Evolutionary conservation across 495 filamentous ascomycete genomes (phyloP).

Genomic region (Talaromyces nanjingensis): DNA sequence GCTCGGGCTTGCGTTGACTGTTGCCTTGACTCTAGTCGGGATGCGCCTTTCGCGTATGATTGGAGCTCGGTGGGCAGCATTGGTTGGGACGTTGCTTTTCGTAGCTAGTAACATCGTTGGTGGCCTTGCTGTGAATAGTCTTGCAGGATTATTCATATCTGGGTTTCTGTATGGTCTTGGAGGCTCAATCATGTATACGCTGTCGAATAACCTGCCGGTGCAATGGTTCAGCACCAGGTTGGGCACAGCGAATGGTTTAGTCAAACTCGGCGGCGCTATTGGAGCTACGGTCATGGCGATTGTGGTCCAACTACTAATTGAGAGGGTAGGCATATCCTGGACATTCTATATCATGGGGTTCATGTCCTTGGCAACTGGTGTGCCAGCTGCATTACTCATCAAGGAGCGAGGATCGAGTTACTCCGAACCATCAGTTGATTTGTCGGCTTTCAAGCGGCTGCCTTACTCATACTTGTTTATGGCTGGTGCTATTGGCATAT

Average conservation of each 20-base stretch:
- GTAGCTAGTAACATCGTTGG: conserved; percentile 8
- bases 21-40: neutral
- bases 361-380: conserved; percentile 22
- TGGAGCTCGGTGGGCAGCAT: neutral
- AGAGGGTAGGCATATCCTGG: conserved; percentile 28
- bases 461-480: conserved; percentile 19
- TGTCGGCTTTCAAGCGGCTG: conserved; percentile 10
- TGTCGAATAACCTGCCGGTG: conserved; percentile 18
- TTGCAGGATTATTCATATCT: conserved; percentile 38
- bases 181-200: conserved; percentile 20
- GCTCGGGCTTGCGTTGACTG: neutral
- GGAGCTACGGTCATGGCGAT: conserved; percentile 28
- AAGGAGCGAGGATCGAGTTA: conserved; percentile 24
- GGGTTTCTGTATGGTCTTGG: conserved; percentile 34
- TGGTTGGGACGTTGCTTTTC: neutral
- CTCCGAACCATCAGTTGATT: neutral
- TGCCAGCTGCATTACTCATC: conserved; percentile 41
- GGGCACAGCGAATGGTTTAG: conserved; percentile 37
- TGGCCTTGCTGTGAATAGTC: conserved; percentile 26
- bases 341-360: conserved; percentile 32
- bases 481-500: conserved; percentile 21
- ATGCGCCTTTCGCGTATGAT: neutral
- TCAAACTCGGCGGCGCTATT: conserved; percentile 35
- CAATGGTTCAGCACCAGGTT: conserved; percentile 35
- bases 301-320: conserved; percentile 23